Base-by-base conservation (phyloP, 305 asterid genomes). In the Ruellia speciosa region DNA sequence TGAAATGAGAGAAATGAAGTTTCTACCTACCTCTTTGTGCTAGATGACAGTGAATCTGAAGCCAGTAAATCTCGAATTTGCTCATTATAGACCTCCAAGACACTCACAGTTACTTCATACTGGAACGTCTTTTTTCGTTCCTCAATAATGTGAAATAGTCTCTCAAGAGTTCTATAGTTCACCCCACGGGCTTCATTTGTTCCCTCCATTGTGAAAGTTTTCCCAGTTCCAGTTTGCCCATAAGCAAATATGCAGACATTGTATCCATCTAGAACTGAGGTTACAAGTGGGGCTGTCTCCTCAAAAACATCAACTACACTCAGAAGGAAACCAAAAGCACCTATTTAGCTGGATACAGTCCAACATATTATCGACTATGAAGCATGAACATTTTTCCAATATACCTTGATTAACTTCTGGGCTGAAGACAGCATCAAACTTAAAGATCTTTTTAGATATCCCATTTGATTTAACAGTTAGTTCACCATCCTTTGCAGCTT, bases 141-240 rank as follows among this genome's bases (percentile, higher is more conserved):
- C 58, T 81, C 95, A 65, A 84, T 82, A 45, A 88, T 81, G 76
- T 56, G 78, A 67, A 88, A 92, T n/a, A 92, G 73, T 66, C 77
- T 77, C 77, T 86, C 86, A 47, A 92, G 90, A 58, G 99, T 92
- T 67, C 94, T 79, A 54, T 86, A 88, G 72, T 92, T 92, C 50
- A 92, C 96, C 53, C 99, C 99, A 34, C 96, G 99, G 17, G 88
- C 88, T 61, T 82, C 90, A 33, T 67, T 72, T 49, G 94, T 86
- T 66, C 99, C 99, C 52, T 92, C 99, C 99, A 92, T 92, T 0
- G 99, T 92, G 67, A 82, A 92, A 20, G 99, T 92, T 66, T 92
- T 92, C 50, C 99, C 99, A 0, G 92, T 86, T 62, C 97, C 99
- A 0, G 99, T 92, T 79, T 92, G 99, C 0, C 99, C 99, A 48